Evolutionary conservation across 208 protist species (phyloP).

Genomic region (Tritrichomonas foetus): DNA sequence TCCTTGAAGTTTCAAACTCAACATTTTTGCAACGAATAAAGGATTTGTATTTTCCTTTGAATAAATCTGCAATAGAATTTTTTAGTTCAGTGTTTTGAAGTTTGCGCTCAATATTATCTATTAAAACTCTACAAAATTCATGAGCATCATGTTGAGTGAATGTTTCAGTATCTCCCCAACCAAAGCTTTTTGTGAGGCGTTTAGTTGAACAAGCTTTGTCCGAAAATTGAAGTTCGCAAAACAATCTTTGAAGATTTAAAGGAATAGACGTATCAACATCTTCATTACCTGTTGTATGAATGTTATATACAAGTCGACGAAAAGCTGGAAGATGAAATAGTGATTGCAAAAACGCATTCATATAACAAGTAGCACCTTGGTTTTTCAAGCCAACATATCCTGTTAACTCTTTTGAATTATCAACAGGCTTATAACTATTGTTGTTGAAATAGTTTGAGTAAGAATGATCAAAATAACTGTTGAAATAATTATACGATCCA

Average conservation of each 20-base stretch:
- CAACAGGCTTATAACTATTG: too few species aligned
- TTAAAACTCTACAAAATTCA: conserved; percentile 74
- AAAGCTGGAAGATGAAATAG: conserved; percentile 68
- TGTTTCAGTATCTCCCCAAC: neutral
- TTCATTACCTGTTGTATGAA: neutral
- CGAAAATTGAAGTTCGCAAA: neutral
- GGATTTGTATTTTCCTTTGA: conserved; percentile 47
- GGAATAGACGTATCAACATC: neutral
- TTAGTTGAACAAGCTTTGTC: neutral
- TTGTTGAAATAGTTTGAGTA: too few species aligned
- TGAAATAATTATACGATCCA: too few species aligned
- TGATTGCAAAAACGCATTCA: conserved; percentile 75
- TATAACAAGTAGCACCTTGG: conserved; percentile 81
- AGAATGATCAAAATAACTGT: too few species aligned
- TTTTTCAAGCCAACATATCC: conserved; percentile 73
- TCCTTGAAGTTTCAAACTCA: conserved; percentile 62
- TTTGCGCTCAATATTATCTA: conserved; percentile 74
- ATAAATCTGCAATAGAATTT: conserved; percentile 46
- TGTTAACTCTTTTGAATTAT: conserved; percentile 52
- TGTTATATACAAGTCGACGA: neutral
- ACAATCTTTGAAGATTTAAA: neutral
- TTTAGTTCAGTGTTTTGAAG: conserved; percentile 65
- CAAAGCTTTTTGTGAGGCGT: neutral
- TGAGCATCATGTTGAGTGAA: conserved; percentile 48
- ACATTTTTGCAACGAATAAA: conserved; percentile 76